Conservation (phyloP, 2,329 filamentous ascomycete genomes). For the Aspergillus neoniger region DNA sequence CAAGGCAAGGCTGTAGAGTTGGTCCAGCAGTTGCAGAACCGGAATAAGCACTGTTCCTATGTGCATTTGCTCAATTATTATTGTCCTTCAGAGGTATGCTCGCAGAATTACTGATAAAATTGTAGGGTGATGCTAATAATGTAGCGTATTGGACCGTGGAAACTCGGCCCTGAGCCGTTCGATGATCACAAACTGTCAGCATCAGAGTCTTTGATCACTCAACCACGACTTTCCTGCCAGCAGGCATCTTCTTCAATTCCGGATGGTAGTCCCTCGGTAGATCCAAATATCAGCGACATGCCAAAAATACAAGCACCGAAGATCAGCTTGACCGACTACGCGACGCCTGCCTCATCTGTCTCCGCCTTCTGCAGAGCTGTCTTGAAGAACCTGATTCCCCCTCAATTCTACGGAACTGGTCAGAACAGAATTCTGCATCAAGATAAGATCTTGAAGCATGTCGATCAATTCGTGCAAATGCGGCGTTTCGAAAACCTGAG, state of each 20-base stretch:
- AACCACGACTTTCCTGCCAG: slow-evolving; percentile 22
- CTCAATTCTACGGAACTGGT: slow-evolving; percentile 70
- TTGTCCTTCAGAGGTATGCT: slow-evolving; percentile 62
- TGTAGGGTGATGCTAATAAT: slow-evolving; percentile 15
- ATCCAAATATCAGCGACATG: background rate
- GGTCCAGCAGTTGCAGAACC: slow-evolving; percentile 66
- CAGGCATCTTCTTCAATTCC: background rate
- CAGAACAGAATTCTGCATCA: slow-evolving; percentile 61
- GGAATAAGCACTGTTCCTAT: slow-evolving; percentile 77
- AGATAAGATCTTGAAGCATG: slow-evolving; percentile 60
- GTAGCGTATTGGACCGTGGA: slow-evolving; percentile 28
- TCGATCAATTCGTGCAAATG: slow-evolving; percentile 77
- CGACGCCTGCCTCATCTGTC: slow-evolving; percentile 68
- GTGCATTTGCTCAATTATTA: slow-evolving; percentile 75
- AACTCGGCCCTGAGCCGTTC: slow-evolving; percentile 15
- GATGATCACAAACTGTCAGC: slow-evolving; percentile 16
- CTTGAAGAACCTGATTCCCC: slow-evolving; percentile 71
- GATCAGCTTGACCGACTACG: slow-evolving; percentile 62
- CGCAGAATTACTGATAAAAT: background rate
- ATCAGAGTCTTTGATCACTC: slow-evolving; percentile 28
- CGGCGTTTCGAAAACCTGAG: slow-evolving; percentile 79
- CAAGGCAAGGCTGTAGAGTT: slow-evolving; percentile 63
- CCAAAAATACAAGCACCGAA: slow-evolving; percentile 20
- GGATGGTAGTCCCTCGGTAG: background rate
- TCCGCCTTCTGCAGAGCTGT: slow-evolving; percentile 85